Base-by-base conservation (phyloP, 345 rosid species). In the Luvunga scandens region DNA sequence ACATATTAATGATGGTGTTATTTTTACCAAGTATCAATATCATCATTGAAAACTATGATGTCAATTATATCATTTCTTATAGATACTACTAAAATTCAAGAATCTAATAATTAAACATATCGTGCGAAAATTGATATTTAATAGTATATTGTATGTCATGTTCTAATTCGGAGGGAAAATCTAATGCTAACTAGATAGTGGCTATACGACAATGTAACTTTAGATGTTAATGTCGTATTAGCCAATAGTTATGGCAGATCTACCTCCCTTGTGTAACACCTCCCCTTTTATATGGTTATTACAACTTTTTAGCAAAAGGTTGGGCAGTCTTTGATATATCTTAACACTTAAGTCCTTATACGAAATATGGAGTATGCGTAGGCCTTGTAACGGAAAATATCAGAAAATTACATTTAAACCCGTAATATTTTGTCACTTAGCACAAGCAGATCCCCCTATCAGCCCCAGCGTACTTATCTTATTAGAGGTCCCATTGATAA, bases 381-480 rank as follows among this genome's bases (percentile, higher is more conserved):
- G 85, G 66, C 48, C 84, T 81, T 81, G 77, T 81, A 82, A 70
- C 6, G 76, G 71, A 28, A 80, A 71, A 75, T 63, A 67, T 16
- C 69, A 63, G 4, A 14, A 71, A 66, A 71, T 48, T 39, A 5
- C 24, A 14, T 19, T 67, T 36, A 53, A 72, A 57, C 60, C 59
- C 50, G 5, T 74, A 48, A 71, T 55, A 63, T 6, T 62, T 36
- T 55, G 77, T 75, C 62, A 68, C 55, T 21, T 64, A n/a, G 25
- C 80, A 73, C 60, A 14, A 62, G 81, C 68, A 55, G 72, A 72
- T 28, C 75, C 27, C 75, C 83, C 80, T 83, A 85, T 85, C 86
- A 78, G 2, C 65, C 31, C 27, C 76, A 34, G 31, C 63, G 14
- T 67, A 64, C 86, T 83, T 86, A 81, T 79, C 80, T 75, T 36